A percentile compares a stretch with the other conserved stretches of the same genome.
These are phyloP conservation scores for Aspergillus costaricaensis DNA, from an alignment of 2,329 filamentous ascomycete genomes.

Conservation along the genomic window DNA sequence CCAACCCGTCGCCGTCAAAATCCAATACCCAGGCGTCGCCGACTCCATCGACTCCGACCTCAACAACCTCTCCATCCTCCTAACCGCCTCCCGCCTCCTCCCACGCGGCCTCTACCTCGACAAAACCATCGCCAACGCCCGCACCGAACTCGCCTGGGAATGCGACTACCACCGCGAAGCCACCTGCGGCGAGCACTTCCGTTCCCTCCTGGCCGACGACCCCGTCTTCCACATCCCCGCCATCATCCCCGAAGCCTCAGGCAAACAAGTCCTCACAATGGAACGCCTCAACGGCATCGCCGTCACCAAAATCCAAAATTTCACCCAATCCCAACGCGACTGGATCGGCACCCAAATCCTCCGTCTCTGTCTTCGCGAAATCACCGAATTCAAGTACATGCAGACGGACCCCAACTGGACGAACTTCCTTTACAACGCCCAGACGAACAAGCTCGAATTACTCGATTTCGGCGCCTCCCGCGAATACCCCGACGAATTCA, in stretches of 20 bases:
- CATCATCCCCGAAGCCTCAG: conserved; percentile 76
- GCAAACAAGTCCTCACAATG: conserved; percentile 87
- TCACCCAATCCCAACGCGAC: conserved; percentile 82
- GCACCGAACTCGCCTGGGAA: conserved; percentile 91
- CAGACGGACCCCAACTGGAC: conserved; percentile 99
- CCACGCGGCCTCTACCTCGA: conserved; percentile 92
- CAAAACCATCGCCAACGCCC: conserved; percentile 95
- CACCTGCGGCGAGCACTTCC: conserved; percentile 74
- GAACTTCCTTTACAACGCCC: conserved; percentile 88
- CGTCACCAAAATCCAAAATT: conserved; percentile 75
- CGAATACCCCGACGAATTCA: conserved; percentile 79
- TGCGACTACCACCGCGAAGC: conserved; percentile 94
- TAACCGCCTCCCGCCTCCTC: conserved; percentile 85
- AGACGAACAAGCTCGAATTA: conserved; percentile 74
- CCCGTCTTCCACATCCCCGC: conserved; percentile 77
- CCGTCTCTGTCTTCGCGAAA: conserved; percentile 86
- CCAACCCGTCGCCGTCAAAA: conserved; percentile 84
- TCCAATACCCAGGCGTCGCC: conserved; percentile 95
- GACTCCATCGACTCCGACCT: conserved; percentile 96
- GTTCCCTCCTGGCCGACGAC: conserved; percentile 73
- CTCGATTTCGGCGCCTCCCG: conserved; percentile 94
- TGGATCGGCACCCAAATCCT: conserved; percentile 96
- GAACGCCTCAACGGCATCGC: conserved; percentile 84
- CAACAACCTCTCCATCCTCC: conserved; percentile 85
- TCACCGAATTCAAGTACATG: conserved; percentile 95